Evolutionary conservation across 1,284 basidiomycete genomes (phyloP), one percentile per base, ranked within the genome.

Genomic region (Leccinum olivaceoglutinosum): DNA sequence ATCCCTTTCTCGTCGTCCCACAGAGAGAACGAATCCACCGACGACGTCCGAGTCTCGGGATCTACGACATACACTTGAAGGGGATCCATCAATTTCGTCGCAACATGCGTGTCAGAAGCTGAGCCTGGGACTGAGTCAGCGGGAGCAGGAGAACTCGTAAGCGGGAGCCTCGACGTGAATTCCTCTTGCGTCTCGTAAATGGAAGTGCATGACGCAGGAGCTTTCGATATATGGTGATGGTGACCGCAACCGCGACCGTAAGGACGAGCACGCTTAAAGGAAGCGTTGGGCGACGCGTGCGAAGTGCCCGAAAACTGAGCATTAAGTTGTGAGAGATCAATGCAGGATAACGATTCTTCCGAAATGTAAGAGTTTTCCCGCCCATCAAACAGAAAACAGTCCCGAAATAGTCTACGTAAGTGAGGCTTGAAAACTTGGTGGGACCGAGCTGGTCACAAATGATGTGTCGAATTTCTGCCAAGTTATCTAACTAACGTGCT

Each of bases 141-240:
- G 16, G 34, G 53, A 29, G 25, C 12, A 2, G 67, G 58, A 5
- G 71, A 68, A 3, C 53, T 61, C 59, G 66, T 66, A 6, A 80
- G 75, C 1, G 78, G 79, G 0, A 79, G 73, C 1, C 80, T 76
- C 58, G 75, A 77, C 1, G 80, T 79, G 6, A 79, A 72, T 66
- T 92, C 90, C 66, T 92, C 89, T 60, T 89, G 80, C 0, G 87
- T 91, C 71, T 91, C 89, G 65, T 90, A 91, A 1, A 90, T 80
- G 0, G 89, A 92, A 0, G 85, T 78, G 3, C 87, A 80, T 10
- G 88, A 87, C 11, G 81, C 81, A 25, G 82, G 83, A 54, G 82
- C 80, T 61, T 85, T 81, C 10, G 89, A 90, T 59, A 85, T 81
- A 3, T 87, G 83, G 59, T 86, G 85, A 59, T 85, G 85, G 71